Evolutionary conservation across 192 early-diverging fungal species (phyloP).

Genomic region (Umbelopsis vinacea): DNA sequence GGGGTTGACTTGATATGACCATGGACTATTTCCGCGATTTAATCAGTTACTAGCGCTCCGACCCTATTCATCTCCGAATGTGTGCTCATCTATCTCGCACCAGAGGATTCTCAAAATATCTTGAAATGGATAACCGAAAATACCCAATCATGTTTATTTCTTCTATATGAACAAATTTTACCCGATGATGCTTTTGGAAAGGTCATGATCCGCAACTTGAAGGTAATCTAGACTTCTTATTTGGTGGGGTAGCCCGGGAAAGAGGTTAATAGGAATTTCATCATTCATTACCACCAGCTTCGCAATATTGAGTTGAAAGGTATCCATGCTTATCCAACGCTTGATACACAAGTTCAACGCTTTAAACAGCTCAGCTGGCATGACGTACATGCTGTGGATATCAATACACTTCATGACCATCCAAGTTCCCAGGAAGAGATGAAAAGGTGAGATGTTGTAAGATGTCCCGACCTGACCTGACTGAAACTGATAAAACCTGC

Average conservation of each 20-base stretch:
- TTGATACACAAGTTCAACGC: conserved; percentile 73
- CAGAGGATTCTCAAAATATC: conserved; percentile 65
- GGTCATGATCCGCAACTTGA: conserved; percentile 90
- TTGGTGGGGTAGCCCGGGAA: not conserved
- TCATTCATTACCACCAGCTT: conserved; percentile 27
- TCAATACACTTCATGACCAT: conserved; percentile 63
- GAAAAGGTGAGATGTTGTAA: conserved; percentile 3
- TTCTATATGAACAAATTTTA: conserved; percentile 91
- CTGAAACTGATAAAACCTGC: not conserved
- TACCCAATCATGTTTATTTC: conserved; percentile 58
- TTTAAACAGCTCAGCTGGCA: conserved; percentile 69
- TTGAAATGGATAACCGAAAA: conserved; percentile 69
- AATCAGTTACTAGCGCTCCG: conserved; percentile 52
- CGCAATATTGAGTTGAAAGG: conserved; percentile 83
- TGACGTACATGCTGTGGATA: conserved; percentile 58
- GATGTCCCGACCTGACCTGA: too few species aligned
- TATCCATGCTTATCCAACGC: conserved; percentile 69
- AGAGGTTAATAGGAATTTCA: not conserved
- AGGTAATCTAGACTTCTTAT: conserved; percentile 35
- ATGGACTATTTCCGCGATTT: not conserved
- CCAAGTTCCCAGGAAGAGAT: conserved; percentile 31
- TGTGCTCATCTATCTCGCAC: conserved; percentile 87
- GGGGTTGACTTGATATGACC: not conserved
- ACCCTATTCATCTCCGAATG: conserved; percentile 95
- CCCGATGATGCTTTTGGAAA: conserved; percentile 91